Evolutionary conservation across 2,329 filamentous ascomycete species (phyloP).

Genomic region (Aureobasidium sp.): DNA sequence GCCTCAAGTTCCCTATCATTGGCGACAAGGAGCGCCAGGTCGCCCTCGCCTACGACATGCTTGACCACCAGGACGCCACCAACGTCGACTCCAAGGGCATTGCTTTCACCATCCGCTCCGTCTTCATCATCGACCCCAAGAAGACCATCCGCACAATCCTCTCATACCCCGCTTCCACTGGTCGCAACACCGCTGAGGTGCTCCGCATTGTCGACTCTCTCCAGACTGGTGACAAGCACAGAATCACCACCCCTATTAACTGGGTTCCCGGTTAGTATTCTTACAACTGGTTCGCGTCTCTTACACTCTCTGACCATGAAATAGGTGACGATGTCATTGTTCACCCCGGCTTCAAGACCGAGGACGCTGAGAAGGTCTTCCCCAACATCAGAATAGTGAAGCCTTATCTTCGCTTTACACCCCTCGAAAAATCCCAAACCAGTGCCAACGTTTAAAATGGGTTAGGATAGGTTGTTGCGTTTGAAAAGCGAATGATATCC

Average conservation of each 20-base stretch:
- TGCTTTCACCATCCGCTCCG: conserved; percentile 56
- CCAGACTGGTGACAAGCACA: conserved; percentile 51
- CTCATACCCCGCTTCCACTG: conserved; percentile 54
- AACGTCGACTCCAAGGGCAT: conserved; percentile 49
- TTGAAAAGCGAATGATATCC: conserved; percentile 10
- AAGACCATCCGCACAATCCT: conserved; percentile 56
- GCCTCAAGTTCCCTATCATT: conserved; percentile 44
- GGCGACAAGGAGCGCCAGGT: conserved; percentile 45
- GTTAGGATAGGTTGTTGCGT: not conserved
- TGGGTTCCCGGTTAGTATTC: conserved; percentile 39
- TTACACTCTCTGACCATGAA: not conserved
- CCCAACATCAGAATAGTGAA: conserved; percentile 53
- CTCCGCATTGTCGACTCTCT: conserved; percentile 44
- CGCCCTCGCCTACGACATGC: conserved; percentile 44
- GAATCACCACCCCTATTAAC: conserved; percentile 53
- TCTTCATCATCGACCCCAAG: conserved; percentile 57
- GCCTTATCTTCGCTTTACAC: conserved; percentile 53
- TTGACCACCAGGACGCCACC: conserved; percentile 47
- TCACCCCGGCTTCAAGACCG: conserved; percentile 48
- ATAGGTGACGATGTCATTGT: conserved; percentile 39
- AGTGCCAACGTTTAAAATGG: conserved; percentile 32
- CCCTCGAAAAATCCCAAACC: conserved; percentile 50
- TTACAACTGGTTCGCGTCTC: conserved; percentile 32
- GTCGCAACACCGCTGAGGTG: conserved; percentile 46
- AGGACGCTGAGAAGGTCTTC: conserved; percentile 50